Evolutionary conservation across 805 yeast genomes (phyloP), one percentile per base, ranked within the genome.

Genomic region (Starmerella cellae): DNA sequence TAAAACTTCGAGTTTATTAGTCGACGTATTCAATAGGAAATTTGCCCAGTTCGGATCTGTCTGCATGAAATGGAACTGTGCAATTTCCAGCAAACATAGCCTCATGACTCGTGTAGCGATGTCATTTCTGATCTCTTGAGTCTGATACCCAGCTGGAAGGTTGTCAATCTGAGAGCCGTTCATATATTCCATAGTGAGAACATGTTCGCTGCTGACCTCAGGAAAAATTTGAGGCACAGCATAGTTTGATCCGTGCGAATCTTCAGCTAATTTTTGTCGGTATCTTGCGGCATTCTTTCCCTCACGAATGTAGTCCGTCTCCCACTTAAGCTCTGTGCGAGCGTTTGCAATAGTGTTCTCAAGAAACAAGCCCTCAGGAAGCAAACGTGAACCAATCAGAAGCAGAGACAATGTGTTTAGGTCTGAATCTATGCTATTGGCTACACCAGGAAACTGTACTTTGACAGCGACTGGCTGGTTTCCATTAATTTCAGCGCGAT

Each of bases 11-110:
- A 91, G 75, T 59, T 79, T 76, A 21, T 72, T 62, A 2, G 85
- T 75, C n/a, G 65, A 52, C 27, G 67, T 67, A 56, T 91, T 85
- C 65, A 82, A 85, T 46, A 91, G 63, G 64, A 91, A 91, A 60
- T 91, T 91, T 35, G 98, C 96, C 98, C 98, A 91, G 61, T 91
- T 91, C 39, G 98, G 98, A 64, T 91, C 98, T 1, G 97, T 88
- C 64, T 91, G 98, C 98, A 91, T 91, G 64, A 79, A 88, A 55
- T 72, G 73, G 65, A 80, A 87, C 52, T 73, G 66, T 13, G 85
- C 82, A 59, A 91, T 82, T 62, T 91, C 98, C 52, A 72, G 68
- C 37, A 91, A 65, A 56, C 95, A 85, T 33, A 91, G 67, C 50
- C 83, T 72, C 95, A 91, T 81, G 40, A 91, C 77, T 50, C 79